Evolutionary conservation across 2,329 filamentous ascomycete genomes (phyloP), one percentile per base, ranked within the genome.

Genomic region (Phaeophleospora eucalypticola): DNA sequence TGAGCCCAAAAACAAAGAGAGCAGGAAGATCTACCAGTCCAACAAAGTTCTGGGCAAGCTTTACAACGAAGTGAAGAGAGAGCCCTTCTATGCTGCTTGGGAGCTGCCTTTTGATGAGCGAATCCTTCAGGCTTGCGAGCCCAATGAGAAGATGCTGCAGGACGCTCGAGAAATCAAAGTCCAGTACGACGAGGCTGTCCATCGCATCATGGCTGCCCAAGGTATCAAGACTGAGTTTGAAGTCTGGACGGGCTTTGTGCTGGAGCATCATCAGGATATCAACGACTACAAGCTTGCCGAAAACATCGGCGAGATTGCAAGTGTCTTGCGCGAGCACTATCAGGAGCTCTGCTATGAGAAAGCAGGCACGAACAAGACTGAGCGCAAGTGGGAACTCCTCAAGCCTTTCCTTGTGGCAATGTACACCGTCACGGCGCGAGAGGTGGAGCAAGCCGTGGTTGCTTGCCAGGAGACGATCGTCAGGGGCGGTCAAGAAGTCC

Each of bases 141-240:
- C 85, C 2, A 71, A 75, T 4, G 68, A 79, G 0, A 65, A 73
- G 0, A 65, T 81, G 0, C 67, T 94, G 14, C 63, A 74, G 3
- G 73, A 74, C 39, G 87, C 84, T 0, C 72, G 74, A 4, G 70
- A 77, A 8, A 70, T 95, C 59, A 98, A 98, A 67, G 62, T 60
- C 0, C 73, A 84, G 21, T 96, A 97, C 56, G 93, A 98, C 60
- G 76, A 78, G 14, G 78, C 82, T 0, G 77, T 97, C 59, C 80
- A 79, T 10, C 80, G 89, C 0, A 75, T 96, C 45, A 90, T 97
- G 82, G 84, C 82, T 1, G 90, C 95, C 59, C 82, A 89, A 56
- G 85, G 86, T 36, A 86, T 97, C 46, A 70, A 73, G 15, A 95
- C 87, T 0, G 93, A 98, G 60, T 96, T 95, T 56, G 93, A 98